phyloP scores from a whole-genome alignment of 768 basidiomycete species.

The Cubamyces lactineus region DNA sequence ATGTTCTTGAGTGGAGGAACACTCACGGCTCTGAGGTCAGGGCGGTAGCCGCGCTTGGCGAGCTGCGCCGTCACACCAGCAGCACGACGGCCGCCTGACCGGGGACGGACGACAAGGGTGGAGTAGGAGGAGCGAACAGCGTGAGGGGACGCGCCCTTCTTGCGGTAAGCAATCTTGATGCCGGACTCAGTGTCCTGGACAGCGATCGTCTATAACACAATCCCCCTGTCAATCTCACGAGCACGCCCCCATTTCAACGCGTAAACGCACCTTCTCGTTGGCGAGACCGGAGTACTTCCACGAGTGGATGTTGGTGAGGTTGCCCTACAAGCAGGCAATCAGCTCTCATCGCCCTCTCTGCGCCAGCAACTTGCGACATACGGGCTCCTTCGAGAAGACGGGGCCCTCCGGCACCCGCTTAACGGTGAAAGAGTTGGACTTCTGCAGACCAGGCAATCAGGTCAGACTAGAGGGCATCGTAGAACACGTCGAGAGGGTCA shows the following conservation, averaged over 20 bases:
- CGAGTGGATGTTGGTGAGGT: conserved; percentile 88
- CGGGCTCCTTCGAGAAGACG: conserved; percentile 83
- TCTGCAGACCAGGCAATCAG: conserved; percentile 45
- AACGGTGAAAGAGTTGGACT: conserved; percentile 84
- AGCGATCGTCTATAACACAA: conserved; percentile 58
- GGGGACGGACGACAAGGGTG: conserved; percentile 59
- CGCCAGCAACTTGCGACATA: conserved; percentile 42
- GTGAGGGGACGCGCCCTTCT: conserved; percentile 57
- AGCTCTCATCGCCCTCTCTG: conserved; percentile 14
- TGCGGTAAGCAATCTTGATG: conserved; percentile 66
- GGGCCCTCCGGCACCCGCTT: conserved; percentile 75
- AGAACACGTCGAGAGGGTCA: conserved; percentile 27
- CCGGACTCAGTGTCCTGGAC: conserved; percentile 57
- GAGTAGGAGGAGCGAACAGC: conserved; percentile 53
- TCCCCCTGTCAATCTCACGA: background rate
- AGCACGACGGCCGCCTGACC: conserved; percentile 73
- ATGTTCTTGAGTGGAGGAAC: background rate
- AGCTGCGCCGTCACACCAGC: conserved; percentile 61
- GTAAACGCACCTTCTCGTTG: conserved; percentile 68
- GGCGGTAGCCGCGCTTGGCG: conserved; percentile 72
- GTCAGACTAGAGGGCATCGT: conserved; percentile 6
- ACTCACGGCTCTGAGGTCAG: conserved; percentile 79
- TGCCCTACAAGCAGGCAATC: conserved; percentile 56
- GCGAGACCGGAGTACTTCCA: conserved; percentile 89
- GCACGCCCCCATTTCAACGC: background rate